These are phyloP conservation scores for Brassica napus DNA, from an alignment of 345 rosid genomes.

Conservation along the genomic window DNA sequence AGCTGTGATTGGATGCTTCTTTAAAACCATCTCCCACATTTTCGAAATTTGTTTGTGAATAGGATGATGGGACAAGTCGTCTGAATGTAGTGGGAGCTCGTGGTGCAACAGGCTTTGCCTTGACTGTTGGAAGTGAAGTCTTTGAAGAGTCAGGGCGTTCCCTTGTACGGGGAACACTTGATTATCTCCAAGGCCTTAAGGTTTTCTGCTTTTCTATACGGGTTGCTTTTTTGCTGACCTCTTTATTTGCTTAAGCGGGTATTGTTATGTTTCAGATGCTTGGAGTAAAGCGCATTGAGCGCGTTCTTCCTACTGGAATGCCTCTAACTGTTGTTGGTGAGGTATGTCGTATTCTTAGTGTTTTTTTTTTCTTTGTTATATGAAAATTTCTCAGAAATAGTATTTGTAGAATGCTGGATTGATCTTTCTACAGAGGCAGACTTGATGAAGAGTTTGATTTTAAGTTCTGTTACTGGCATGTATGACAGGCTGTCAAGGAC, in stretches of 20 bases:
- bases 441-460: not conserved
- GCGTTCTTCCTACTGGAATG: conserved; percentile 90
- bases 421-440: conserved; percentile 12
- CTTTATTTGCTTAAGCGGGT: conserved; percentile 26
- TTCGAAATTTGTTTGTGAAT: not conserved
- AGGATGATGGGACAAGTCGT: conserved; percentile 89
- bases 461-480: conserved; percentile 27
- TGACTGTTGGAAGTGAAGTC: conserved; percentile 85
- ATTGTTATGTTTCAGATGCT: conserved; percentile 67
- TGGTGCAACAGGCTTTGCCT: conserved; percentile 78
- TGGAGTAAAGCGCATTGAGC: conserved; percentile 90
- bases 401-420: conserved; percentile 7
- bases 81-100: conserved; percentile 81
- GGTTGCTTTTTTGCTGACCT: not conserved
- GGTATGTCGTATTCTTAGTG: conserved; percentile 48
- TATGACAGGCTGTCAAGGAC: conserved; percentile 81
- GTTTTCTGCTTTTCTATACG: conserved; percentile 36
- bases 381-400: not conserved
- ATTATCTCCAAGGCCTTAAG: conserved; percentile 96
- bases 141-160: conserved; percentile 98
- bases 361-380: not conserved
- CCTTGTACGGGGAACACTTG: conserved; percentile 88
- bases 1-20: conserved; percentile 1
- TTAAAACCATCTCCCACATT: not conserved
- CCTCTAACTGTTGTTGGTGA: conserved; percentile 95